Evolutionary conservation across 306 rosid species (phyloP), one percentile per base, ranked within the genome.

Genomic region (Corylus avellana): DNA sequence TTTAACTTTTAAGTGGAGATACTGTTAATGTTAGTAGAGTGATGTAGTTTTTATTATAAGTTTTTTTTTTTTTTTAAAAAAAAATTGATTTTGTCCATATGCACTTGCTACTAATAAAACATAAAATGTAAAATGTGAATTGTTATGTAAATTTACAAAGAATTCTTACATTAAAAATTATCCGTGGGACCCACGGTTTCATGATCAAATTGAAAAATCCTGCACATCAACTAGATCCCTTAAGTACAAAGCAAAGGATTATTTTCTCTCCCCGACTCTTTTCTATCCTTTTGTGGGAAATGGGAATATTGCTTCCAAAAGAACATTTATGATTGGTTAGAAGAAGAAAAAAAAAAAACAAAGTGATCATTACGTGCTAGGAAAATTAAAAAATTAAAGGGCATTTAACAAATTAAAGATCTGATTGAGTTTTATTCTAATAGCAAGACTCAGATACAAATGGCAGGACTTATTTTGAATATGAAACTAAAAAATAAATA

Each of bases 211-310:
- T 5, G 56, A 82, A 46, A 55, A 7, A 55, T 51, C 44, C 61
- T 50, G 29, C 62, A 14, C 50, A 49, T 18, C 44, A n/a, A 27
- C 67, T n/a, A 1, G 64, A 57, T 80, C 77, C 76, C 87, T 80
- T 76, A 1, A 73, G 29, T 46, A 51, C 71, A 46, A 77, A 77
- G 82, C 79, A 80, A 77, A 25, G 12, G 22, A 25, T 50, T 62
- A 18, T 20, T 51, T 70, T 51, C 50, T 58, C 58, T 22, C 42
- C 29, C 63, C 27, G 5, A 18, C 64, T 67, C 7, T 17, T 49
- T 62, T 22, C 44, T n/a, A 51, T 53, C 75, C 58, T 32, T 47
- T 47, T 39, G 22, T 59, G 14, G 35, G 35, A 32, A 32, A 32
- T 9, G 27, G 32, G 29, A 59, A 61, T 59, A 13, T 27, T 14